phyloP scores from a whole-genome alignment of 164 flowering plant genomes.

The Hamamelis virginiana region DNA sequence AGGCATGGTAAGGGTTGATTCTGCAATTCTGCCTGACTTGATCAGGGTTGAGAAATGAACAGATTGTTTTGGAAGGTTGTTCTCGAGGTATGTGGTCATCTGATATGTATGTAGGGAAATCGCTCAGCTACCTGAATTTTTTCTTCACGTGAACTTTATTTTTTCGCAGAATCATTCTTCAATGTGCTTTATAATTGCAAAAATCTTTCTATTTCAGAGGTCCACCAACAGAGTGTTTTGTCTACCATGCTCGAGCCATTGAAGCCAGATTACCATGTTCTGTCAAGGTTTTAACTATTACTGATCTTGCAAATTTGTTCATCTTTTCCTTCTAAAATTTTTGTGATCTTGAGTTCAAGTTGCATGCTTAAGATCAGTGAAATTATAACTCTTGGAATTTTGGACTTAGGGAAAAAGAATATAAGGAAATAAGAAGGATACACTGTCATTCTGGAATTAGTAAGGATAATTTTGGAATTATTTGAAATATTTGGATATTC shows the following conservation, averaged over 20 bases:
- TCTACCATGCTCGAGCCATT: conserved; percentile 89
- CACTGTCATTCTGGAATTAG: no score
- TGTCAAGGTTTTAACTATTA: conserved; percentile 24
- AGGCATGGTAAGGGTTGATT: no score
- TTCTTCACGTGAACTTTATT: conserved; percentile 2
- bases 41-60: neutral
- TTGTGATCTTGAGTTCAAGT: neutral
- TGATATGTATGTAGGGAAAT: neutral
- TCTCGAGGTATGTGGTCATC: neutral
- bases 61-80: neutral
- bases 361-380: neutral
- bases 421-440: no score
- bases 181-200: conserved; percentile 7
- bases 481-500: no score
- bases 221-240: conserved; percentile 91
- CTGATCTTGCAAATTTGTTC: neutral
- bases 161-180: neutral
- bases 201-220: conserved; percentile 54
- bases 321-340: neutral
- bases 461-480: no score
- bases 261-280: conserved; percentile 56
- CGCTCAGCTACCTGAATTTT: neutral
- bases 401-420: neutral
- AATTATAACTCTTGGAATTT: neutral
- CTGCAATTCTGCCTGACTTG: no score